These are phyloP conservation scores for Harringtonia aguacate DNA, from an alignment of 2,329 filamentous ascomycete species.

Conservation along the genomic window DNA sequence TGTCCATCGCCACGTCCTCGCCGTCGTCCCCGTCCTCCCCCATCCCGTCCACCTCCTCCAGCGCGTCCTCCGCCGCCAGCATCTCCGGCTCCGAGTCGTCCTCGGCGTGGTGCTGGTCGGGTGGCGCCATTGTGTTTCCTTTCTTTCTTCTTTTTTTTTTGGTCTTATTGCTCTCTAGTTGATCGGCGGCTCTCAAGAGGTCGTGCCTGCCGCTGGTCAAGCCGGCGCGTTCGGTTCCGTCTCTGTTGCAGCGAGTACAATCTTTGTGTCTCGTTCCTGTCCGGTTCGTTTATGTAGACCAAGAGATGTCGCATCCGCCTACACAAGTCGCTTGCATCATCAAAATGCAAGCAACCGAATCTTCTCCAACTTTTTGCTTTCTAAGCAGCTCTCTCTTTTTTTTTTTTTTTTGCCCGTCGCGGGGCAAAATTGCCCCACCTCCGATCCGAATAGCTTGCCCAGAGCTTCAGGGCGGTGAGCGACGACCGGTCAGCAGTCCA, in stretches of 20 bases:
- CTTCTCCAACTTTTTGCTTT: background rate
- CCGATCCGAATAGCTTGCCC: background rate
- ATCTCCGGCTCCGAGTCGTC: slow-evolving; percentile 55
- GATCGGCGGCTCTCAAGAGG: no score
- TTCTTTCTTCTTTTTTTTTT: background rate
- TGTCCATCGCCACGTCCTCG: slow-evolving; percentile 30
- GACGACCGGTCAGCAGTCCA: no score
- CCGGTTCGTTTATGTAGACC: no score
- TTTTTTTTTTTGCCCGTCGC: slow-evolving; percentile 1
- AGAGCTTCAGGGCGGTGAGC: background rate
- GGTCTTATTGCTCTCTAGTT: no score
- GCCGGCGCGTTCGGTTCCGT: no score
- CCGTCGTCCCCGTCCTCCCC: slow-evolving; percentile 45
- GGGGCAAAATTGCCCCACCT: background rate
- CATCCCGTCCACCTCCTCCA: slow-evolving; percentile 58
- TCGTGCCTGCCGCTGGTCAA: no score
- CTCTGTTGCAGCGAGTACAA: no score
- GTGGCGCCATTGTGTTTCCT: background rate
- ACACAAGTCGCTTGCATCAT: no score
- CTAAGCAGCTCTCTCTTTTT: background rate
- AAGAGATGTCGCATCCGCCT: no score
- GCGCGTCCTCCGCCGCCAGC: slow-evolving; percentile 66
- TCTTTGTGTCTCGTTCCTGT: no score
- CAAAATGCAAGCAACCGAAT: no score
- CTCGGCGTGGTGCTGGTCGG: slow-evolving; percentile 25